Evolutionary conservation across 306 rosid genomes (phyloP).

Genomic region (Medicago arabica): DNA sequence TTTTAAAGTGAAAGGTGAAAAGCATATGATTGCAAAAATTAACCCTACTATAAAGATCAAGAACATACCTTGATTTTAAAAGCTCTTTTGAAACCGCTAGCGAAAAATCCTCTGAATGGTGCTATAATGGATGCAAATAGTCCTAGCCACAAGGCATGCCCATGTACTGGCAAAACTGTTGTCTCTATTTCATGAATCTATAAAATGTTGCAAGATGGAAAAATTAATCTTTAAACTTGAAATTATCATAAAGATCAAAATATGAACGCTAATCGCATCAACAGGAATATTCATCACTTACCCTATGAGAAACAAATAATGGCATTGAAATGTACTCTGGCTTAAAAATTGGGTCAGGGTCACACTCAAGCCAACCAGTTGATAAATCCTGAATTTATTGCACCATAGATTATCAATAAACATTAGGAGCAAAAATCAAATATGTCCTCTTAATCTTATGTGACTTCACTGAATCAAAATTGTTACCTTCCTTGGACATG

Average conservation of each 20-base stretch:
- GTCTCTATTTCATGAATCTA: constrained; percentile 76
- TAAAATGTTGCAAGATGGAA: constrained; percentile 39
- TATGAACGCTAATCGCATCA: not conserved
- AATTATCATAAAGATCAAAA: not conserved
- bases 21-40: constrained; percentile 13
- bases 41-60: constrained; percentile 23
- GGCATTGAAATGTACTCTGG: constrained; percentile 72
- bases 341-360: constrained; percentile 88
- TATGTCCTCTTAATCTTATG: constrained; percentile 14
- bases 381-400: constrained; percentile 80
- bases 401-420: constrained; percentile 36
- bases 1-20: constrained; percentile 23
- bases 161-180: constrained; percentile 81
- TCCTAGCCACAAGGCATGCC: constrained; percentile 93
- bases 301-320: constrained; percentile 70
- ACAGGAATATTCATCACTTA: constrained; percentile 42
- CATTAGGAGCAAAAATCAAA: constrained; percentile 30
- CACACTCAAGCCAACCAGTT: constrained; percentile 91
- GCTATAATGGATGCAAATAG: constrained; percentile 96
- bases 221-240: constrained; percentile 10
- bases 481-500: constrained; percentile 96
- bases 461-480: constrained; percentile 32
- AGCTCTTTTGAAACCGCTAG: constrained; percentile 98
- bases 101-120: constrained; percentile 99
- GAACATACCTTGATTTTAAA: constrained; percentile 84